phyloP scores from a whole-genome alignment of 164 flowering plant genomes.

The Umbellularia californica region DNA sequence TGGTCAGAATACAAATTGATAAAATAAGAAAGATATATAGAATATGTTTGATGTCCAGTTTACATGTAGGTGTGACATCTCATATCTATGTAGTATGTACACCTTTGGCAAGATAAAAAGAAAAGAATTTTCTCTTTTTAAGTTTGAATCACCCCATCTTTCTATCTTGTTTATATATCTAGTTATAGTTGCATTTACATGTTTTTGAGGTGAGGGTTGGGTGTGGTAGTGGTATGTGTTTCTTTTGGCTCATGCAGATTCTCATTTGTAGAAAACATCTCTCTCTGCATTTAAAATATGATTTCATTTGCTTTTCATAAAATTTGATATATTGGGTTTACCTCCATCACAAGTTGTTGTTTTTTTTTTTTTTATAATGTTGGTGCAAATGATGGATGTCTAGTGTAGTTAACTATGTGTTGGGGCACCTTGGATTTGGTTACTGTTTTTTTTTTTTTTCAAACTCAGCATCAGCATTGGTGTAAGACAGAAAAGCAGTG shows the following conservation, averaged over 20 bases:
- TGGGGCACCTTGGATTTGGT: neutral
- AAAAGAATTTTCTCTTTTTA: neutral
- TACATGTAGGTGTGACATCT: conserved; percentile 15
- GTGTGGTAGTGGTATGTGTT: too few relatives aligned
- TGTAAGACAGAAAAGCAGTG: neutral
- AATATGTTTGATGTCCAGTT: conserved; percentile 5
- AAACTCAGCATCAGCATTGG: neutral
- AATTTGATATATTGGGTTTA: too few relatives aligned
- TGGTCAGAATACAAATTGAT: conserved; percentile 20
- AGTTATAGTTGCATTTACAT: too few relatives aligned
- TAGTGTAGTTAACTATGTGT: neutral
- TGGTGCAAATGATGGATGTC: neutral
- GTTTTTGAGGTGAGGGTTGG: too few relatives aligned
- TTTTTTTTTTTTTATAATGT: too few relatives aligned
- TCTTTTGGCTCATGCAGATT: too few relatives aligned
- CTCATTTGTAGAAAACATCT: too few relatives aligned
- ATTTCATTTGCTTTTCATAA: too few relatives aligned
- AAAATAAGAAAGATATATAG: neutral
- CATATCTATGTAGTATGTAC: conserved; percentile 4
- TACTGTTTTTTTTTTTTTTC: neutral
- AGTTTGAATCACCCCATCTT: neutral
- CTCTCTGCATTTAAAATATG: too few relatives aligned
- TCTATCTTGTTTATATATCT: too few relatives aligned
- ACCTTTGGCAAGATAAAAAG: conserved; percentile 6
- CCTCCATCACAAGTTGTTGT: too few relatives aligned